Percentiles rank a stretch among this genome's conserved stretches.
Evolutionary conservation across 2,329 filamentous ascomycete species (phyloP).

Genomic region (Graphilbum sp.): DNA sequence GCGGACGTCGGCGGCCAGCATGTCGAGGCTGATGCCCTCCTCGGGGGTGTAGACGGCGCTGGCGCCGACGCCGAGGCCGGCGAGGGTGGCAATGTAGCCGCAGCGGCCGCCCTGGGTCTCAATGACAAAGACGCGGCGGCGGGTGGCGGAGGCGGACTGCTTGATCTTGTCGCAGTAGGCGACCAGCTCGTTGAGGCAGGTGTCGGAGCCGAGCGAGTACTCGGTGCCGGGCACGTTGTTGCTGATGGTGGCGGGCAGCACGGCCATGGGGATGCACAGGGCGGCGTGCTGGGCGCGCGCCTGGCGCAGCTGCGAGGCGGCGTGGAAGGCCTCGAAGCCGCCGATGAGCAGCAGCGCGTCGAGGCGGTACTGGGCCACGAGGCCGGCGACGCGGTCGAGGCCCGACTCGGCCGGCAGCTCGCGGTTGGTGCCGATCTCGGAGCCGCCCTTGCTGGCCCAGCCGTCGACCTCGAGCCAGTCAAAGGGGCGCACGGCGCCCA

Average conservation of each 20-base stretch:
- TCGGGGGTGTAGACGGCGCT: constrained; percentile 92
- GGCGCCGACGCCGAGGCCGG: constrained; percentile 81
- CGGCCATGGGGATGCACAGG: constrained; percentile 81
- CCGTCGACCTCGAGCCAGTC: constrained; percentile 86
- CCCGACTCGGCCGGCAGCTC: constrained; percentile 76
- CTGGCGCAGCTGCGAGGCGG: constrained; percentile 72
- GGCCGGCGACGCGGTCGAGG: constrained; percentile 63
- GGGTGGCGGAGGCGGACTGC: constrained; percentile 86
- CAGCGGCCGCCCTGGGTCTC: constrained; percentile 93
- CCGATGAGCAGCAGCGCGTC: constrained; percentile 86
- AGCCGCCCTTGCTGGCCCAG: constrained; percentile 94
- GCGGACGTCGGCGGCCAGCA: constrained; percentile 79
- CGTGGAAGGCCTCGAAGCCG: constrained; percentile 92
- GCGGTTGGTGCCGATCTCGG: constrained; percentile 95
- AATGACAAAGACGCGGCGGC: constrained; percentile 89
- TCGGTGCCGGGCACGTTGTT: constrained; percentile 98
- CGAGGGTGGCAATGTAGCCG: constrained; percentile 83
- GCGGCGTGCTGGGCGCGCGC: constrained; percentile 63
- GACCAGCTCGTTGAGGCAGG: constrained; percentile 87
- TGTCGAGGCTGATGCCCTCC: constrained; percentile 85
- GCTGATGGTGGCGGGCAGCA: constrained; percentile 91
- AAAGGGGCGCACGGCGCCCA: constrained; percentile 71
- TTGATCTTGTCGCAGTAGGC: constrained; percentile 95
- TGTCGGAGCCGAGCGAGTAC: constrained; percentile 92
- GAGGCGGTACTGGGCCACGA: constrained; percentile 75